Evolutionary conservation across 768 basidiomycete species (phyloP), one percentile per base, ranked within the genome.

Genomic region (Lentinula boryana): DNA sequence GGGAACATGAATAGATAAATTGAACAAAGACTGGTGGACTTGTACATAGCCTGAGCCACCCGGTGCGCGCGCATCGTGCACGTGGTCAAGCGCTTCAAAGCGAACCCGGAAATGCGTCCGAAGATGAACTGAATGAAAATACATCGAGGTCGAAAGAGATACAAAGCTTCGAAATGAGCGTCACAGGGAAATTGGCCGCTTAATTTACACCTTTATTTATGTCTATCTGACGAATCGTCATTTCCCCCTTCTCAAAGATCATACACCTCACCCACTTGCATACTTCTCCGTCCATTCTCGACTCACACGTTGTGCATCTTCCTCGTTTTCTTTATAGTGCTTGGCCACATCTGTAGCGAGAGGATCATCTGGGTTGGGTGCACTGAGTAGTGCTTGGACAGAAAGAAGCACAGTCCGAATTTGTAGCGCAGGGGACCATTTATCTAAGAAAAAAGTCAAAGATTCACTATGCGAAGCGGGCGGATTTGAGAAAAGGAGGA

Each of bases 381-480:
- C 88, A 64, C 89, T 92, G 46, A 99, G 80, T 50, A 99, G 80
- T n/a, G 97, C 97, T 75, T 99, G 97, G 69, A 99, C 83, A 43
- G 96, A 98, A 55, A 99, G 83, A 60, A 99, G 80, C 55, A 99
- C 97, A 1, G 97, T 99, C 66, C 97, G 89, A 76, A 99, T 99
- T 73, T 99, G 97, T 16, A 99, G 81, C 0, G 97, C 97, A 18
- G 97, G 97, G 9, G 95, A 97, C 97, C 97, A 99, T 80, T 98
- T 98, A 75, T 99, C 97, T 94, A 13, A 68, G 21, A 44, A 59
- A 32, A 48, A 58, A 38, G 63, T 16, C 44, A 41, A 40, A 49
- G 36, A n/a, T 8, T 12, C 48, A 15, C 16, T 38, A 10, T 49
- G 36, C 2, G 7, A 4, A 56, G 32, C 18, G 3, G 49, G 41